Conservation (phyloP, 257 asterid species). For the Solanum raphanifolium region DNA sequence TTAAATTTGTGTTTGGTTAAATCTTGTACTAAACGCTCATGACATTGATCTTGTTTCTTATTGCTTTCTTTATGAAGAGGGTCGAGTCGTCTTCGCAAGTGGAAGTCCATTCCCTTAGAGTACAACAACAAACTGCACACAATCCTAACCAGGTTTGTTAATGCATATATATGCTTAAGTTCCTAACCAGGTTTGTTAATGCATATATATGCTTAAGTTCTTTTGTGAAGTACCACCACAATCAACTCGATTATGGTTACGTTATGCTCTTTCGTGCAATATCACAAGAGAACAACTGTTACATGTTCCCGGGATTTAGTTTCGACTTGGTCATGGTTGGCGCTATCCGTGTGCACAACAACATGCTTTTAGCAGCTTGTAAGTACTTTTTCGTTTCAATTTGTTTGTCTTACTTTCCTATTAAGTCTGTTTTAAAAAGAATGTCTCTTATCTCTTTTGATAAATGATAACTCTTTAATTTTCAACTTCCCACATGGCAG, state of each 20-base stretch:
- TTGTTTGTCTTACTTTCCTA: background rate
- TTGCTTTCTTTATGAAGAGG: slow-evolving; percentile 26
- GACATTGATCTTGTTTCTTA: background rate
- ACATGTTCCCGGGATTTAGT: slow-evolving; percentile 89
- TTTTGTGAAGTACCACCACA: background rate
- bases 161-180: background rate
- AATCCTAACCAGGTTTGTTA: slow-evolving; percentile 73
- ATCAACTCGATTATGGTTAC: background rate
- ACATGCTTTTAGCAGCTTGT: slow-evolving; percentile 93
- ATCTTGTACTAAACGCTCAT: background rate
- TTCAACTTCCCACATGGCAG: background rate
- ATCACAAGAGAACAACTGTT: too few species aligned
- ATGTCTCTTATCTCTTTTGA: background rate
- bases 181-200: slow-evolving; percentile 66
- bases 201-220: background rate
- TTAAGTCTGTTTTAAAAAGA: background rate
- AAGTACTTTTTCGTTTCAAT: slow-evolving; percentile 15
- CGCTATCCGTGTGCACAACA: slow-evolving; percentile 84
- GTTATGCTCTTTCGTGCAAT: background rate
- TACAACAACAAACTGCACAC: slow-evolving; percentile 40
- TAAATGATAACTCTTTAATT: too few species aligned
- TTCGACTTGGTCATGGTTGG: slow-evolving; percentile 86
- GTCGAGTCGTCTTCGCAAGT: slow-evolving; percentile 73
- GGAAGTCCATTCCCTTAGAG: slow-evolving; percentile 82
- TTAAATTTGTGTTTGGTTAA: background rate